A percentile compares a stretch with the other conserved stretches of the same genome.
Evolutionary conservation across 805 yeast species (phyloP).

Genomic region (Lachancea sp.): DNA sequence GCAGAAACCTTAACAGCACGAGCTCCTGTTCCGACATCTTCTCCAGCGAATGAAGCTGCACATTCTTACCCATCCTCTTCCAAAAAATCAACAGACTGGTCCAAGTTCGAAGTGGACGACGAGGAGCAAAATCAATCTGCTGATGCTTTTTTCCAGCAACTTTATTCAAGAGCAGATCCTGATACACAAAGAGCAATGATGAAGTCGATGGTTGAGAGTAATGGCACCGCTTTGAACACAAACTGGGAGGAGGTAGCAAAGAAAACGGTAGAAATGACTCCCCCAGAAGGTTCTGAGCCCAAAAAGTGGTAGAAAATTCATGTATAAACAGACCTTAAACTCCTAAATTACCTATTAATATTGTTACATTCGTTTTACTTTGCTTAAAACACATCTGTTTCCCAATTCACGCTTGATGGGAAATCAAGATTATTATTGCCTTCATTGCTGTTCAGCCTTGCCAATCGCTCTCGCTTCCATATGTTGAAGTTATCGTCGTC

Average conservation of each 20-base stretch:
- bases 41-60: conserved; percentile 1
- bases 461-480: conserved; percentile 30
- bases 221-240: conserved; percentile 89
- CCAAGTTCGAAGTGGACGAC: conserved; percentile 42
- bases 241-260: conserved; percentile 84
- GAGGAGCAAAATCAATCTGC: conserved; percentile 45
- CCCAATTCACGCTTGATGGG: conserved; percentile 11
- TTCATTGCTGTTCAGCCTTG: conserved; percentile 18
- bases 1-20: background rate
- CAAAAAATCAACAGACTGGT: conserved; percentile 63
- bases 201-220: conserved; percentile 90
- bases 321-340: conserved; percentile 1
- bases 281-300: conserved; percentile 70
- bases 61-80: conserved; percentile 58
- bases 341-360: conserved; percentile 1
- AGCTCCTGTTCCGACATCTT: background rate
- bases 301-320: conserved; percentile 42
- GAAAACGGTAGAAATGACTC: conserved; percentile 55
- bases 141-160: conserved; percentile 63
- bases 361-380: conserved; percentile 2
- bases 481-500: conserved; percentile 27
- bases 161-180: conserved; percentile 76
- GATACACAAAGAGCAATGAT: conserved; percentile 91
- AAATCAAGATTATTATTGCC: background rate
- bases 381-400: conserved; percentile 9